Conservation (phyloP, 768 basidiomycete species). For the Mycena metata region DNA sequence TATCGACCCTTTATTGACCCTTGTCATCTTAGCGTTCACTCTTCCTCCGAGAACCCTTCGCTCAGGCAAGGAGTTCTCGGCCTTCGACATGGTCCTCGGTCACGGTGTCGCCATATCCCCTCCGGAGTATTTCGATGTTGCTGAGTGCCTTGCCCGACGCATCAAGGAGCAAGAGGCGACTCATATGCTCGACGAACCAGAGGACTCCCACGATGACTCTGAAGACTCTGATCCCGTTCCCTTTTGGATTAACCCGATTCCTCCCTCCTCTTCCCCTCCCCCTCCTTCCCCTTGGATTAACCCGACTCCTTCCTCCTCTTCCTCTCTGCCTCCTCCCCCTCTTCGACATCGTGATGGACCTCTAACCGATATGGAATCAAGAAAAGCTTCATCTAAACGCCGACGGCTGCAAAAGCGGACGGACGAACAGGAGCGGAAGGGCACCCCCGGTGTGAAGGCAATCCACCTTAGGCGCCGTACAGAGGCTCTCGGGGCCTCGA, state of each 20-base stretch:
- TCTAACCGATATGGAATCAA: not conserved
- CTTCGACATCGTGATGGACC: not conserved
- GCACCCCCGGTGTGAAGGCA: not conserved
- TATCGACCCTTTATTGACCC: no score
- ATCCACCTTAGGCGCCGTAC: not conserved
- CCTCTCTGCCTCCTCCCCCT: not conserved
- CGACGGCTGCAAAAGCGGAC: not conserved
- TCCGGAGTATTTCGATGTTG: not conserved
- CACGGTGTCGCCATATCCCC: not conserved
- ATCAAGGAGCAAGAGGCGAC: not conserved
- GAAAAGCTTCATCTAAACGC: not conserved
- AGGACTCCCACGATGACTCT: not conserved
- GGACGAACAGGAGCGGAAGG: not conserved
- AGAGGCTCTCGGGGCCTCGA: not conserved
- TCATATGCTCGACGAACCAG: not conserved
- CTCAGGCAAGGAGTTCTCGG: conserved; percentile 2
- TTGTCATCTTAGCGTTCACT: no score
- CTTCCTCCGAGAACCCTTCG: not conserved
- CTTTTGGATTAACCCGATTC: not conserved
- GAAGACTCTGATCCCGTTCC: not conserved
- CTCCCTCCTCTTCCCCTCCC: not conserved
- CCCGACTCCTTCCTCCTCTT: not conserved
- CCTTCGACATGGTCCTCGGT: not conserved
- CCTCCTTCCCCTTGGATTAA: not conserved
- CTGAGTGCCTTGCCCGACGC: not conserved